Evolutionary conservation across 345 rosid species (phyloP).

Genomic region (Populus simonii): DNA sequence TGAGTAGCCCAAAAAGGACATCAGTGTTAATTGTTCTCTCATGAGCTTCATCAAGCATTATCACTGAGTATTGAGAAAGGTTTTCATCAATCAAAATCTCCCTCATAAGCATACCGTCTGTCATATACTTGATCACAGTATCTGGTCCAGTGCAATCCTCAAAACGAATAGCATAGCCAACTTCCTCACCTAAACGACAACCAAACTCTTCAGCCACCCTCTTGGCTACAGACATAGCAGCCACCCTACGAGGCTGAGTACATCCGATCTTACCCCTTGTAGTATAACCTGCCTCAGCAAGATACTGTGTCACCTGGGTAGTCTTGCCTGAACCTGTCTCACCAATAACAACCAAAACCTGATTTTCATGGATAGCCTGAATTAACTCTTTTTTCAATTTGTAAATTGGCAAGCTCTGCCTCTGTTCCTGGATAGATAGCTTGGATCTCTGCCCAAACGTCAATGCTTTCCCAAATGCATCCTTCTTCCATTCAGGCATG

Average conservation of each 20-base stretch:
- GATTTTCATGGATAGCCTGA: conserved; percentile 85
- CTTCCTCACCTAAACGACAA: conserved; percentile 78
- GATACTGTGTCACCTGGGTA: conserved; percentile 83
- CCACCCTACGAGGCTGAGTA: conserved; percentile 87
- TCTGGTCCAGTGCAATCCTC: conserved; percentile 88
- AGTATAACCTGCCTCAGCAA: conserved; percentile 77
- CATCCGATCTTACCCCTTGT: conserved; percentile 74
- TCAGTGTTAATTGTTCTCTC: conserved; percentile 75
- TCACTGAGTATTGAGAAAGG: conserved; percentile 57
- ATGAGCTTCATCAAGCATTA: conserved; percentile 83
- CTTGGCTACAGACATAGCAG: conserved; percentile 86
- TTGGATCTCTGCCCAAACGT: conserved; percentile 81
- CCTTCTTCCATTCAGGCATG: conserved; percentile 97
- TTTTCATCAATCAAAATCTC: conserved; percentile 61
- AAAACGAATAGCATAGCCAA: conserved; percentile 79
- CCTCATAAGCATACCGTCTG: conserved; percentile 77
- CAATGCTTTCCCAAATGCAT: conserved; percentile 71
- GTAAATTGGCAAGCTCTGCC: conserved; percentile 88
- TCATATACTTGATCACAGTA: conserved; percentile 83
- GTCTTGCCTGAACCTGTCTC: conserved; percentile 91
- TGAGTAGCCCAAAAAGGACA: conserved; percentile 67
- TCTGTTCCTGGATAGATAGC: conserved; percentile 86
- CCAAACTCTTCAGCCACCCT: conserved; percentile 93
- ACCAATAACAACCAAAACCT: conserved; percentile 76
- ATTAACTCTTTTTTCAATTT: conserved; percentile 78